Base-by-base conservation (phyloP, 129 eudicot genomes). In the Helianthus tuberosus region DNA sequence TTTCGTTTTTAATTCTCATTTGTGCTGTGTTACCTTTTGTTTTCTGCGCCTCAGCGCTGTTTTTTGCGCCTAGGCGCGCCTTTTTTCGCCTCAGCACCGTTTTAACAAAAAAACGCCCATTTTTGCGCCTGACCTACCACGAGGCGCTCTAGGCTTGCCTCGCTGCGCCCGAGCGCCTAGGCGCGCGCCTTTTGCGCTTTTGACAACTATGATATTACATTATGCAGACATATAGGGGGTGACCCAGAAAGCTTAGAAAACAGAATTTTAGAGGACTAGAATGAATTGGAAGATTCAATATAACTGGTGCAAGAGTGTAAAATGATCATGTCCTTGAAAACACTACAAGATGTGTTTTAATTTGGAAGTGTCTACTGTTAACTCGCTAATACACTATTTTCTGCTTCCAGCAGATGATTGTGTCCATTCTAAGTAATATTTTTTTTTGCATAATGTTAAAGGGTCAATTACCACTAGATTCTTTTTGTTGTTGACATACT, bases 401-500 rank as follows among this genome's bases (percentile, higher is more conserved):
- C 52, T 52, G 48, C 53, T 38, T 11, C 39, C 25, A 17, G 20
- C 20, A 55, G 64, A 54, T 71, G 66, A 71, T 54, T 57, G 27
- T 13, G 6, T 3, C 41, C 43, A 41, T 71, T 71, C 12, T 16
- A 36, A 70, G 75, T 27, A 68, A 29, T 49, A 12, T 29, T 12
- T 13, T 5, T 11, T 61, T 15, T 29, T 32, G 2, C 10, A 3
- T 50, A 50, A 11, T 50, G 5, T 58, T 58, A 23, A 47, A 46
- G 68, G 60, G 35, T 9, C 57, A 6, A 17, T 44, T 72, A 15
- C 68, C 44, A 17, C 55, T 23, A 59, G n/a, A 46, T 23, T 20
- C 7, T 72, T 72, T 72, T 25, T 10, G 43, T 29, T 72, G 57
- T 72, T 72, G 57, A 44, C 39, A 43, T 29, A 29, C 44, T 16